Evolutionary conservation across 2,329 filamentous ascomycete species (phyloP).

Genomic region (Pseudogymnoascus sp.): DNA sequence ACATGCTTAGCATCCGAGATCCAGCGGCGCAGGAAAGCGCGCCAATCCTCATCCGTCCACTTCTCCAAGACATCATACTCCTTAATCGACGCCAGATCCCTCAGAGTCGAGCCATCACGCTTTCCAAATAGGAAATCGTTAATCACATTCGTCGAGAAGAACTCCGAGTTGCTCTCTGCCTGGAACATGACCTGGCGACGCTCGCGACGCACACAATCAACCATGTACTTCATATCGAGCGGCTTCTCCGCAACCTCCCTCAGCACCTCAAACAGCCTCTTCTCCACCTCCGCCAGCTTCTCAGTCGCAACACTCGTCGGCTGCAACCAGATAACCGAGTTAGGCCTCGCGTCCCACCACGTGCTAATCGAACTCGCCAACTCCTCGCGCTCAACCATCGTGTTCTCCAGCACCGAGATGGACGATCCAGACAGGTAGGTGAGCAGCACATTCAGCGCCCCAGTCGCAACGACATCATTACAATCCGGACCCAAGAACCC

Average conservation of each 20-base stretch:
- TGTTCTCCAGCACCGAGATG: constrained; percentile 83
- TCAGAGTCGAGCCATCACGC: constrained; percentile 70
- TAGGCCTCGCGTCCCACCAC: constrained; percentile 70
- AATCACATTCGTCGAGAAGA: constrained; percentile 80
- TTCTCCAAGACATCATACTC: constrained; percentile 62
- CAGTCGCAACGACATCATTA: constrained; percentile 57
- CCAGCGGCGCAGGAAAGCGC: constrained; percentile 72
- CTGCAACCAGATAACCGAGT: constrained; percentile 76
- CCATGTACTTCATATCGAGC: constrained; percentile 83
- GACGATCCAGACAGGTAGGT: constrained; percentile 90
- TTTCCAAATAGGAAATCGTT: constrained; percentile 86
- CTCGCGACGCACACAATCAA: constrained; percentile 77
- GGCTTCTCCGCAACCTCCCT: constrained; percentile 71
- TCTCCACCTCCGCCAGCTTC: constrained; percentile 75
- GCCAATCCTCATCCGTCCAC: constrained; percentile 83
- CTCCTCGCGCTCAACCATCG: constrained; percentile 86
- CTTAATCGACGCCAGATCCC: constrained; percentile 45
- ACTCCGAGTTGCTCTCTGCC: constrained; percentile 71
- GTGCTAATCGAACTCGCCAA: constrained; percentile 79
- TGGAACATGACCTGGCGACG: constrained; percentile 74
- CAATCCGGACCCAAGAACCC: constrained; percentile 81
- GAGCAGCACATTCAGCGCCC: constrained; percentile 71
- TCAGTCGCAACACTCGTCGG: constrained; percentile 81
- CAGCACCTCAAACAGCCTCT: constrained; percentile 75
- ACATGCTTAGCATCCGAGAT: constrained; percentile 78